These are phyloP conservation scores for Xylariales sp. DNA, from an alignment of 2,329 filamentous ascomycete species.

Conservation along the genomic window DNA sequence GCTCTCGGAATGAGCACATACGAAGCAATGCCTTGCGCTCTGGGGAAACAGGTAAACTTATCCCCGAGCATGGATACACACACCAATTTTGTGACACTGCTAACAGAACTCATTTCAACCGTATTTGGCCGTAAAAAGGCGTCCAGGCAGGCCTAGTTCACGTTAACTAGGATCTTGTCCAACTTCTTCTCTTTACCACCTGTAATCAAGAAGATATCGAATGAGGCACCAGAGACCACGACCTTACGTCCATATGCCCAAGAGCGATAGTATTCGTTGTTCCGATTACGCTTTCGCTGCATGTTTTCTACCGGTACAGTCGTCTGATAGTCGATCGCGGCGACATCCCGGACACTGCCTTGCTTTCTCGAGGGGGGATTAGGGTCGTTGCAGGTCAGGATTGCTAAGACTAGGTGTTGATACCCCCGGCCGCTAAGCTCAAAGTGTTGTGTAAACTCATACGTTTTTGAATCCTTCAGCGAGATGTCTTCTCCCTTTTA, in stretches of 20 bases:
- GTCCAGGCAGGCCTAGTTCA: not conserved
- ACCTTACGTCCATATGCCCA: conserved; percentile 9
- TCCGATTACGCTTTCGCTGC: not conserved
- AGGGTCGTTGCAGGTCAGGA: conserved; percentile 3
- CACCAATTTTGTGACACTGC: not conserved
- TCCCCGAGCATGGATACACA: not conserved
- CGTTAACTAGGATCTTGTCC: not conserved
- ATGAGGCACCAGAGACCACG: conserved; percentile 18
- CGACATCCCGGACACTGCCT: not conserved
- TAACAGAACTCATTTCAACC: not conserved
- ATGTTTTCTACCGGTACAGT: not conserved
- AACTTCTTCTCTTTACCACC: conserved; percentile 16
- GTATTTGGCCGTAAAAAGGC: not conserved
- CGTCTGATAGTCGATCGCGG: not conserved
- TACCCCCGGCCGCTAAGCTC: too few species aligned
- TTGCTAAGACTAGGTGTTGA: not conserved
- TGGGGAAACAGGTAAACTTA: not conserved
- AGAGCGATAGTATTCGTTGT: not conserved
- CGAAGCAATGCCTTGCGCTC: not conserved
- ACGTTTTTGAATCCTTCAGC: not conserved
- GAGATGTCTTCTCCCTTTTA: conserved; percentile 29
- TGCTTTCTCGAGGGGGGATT: conserved; percentile 22
- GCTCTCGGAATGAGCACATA: not conserved
- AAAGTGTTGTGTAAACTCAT: not conserved
- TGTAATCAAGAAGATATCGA: conserved; percentile 10